A percentile compares a stretch with the other conserved stretches of the same genome.
Evolutionary conservation across 164 flowering plant genomes (phyloP).

Genomic region (Houttuynia cordata): DNA sequence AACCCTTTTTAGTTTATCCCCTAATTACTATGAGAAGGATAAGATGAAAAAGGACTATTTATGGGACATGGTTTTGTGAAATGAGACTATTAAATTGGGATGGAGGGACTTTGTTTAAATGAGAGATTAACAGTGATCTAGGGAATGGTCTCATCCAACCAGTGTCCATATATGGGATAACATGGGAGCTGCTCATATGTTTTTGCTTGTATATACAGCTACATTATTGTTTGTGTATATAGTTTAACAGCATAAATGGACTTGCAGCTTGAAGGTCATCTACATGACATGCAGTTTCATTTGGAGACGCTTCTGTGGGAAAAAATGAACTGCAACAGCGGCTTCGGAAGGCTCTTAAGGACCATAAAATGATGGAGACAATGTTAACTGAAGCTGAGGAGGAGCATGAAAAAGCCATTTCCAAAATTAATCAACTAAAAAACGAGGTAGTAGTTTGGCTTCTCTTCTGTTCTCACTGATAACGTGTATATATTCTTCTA

Average conservation of each 20-base stretch:
- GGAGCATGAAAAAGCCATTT: constrained; percentile 50
- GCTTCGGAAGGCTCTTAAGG: constrained; percentile 29
- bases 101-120: no score
- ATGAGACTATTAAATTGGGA: no score
- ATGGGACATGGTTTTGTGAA: no score
- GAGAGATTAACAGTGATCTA: not conserved
- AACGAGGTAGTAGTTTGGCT: constrained; percentile 27
- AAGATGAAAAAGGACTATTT: no score
- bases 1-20: no score
- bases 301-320: constrained; percentile 50
- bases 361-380: constrained; percentile 33
- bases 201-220: not conserved
- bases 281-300: constrained; percentile 38
- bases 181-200: not conserved
- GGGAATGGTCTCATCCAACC: not conserved
- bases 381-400: constrained; percentile 54
- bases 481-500: not conserved
- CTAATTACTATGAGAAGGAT: no score
- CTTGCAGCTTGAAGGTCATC: constrained; percentile 44
- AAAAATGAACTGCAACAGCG: constrained; percentile 28
- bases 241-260: not conserved
- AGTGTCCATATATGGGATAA: not conserved
- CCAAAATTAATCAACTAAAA: constrained; percentile 35
- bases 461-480: not conserved
- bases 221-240: not conserved